A percentile compares a stretch with the other conserved stretches of the same genome.
These are phyloP conservation scores for Metschnikowia drakensbergensis DNA, from an alignment of 805 yeast genomes.

Conservation along the genomic window DNA sequence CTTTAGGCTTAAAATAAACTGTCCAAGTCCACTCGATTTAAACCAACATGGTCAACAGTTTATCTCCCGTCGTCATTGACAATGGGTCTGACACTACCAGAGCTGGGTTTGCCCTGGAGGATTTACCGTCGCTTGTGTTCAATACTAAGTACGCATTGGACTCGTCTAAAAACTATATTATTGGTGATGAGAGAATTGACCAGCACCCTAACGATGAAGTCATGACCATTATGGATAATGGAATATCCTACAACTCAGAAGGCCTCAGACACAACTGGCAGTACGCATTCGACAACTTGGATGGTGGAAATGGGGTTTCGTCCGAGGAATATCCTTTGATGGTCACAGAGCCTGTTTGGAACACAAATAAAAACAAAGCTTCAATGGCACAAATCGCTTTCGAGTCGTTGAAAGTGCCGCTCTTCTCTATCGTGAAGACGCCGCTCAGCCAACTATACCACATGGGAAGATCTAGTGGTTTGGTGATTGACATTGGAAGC, in stretches of 20 bases:
- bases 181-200: constrained; percentile 49
- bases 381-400: constrained; percentile 69
- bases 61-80: constrained; percentile 68
- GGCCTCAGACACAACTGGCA: constrained; percentile 65
- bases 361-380: constrained; percentile 51
- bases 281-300: constrained; percentile 52
- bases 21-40: background rate
- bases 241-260: constrained; percentile 70
- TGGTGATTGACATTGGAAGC: constrained; percentile 79
- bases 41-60: constrained; percentile 25
- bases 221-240: constrained; percentile 59
- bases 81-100: constrained; percentile 61
- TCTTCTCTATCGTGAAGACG: constrained; percentile 68
- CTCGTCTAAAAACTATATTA: constrained; percentile 26
- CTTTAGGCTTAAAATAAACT: background rate
- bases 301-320: constrained; percentile 39
- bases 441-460: constrained; percentile 78
- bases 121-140: constrained; percentile 55
- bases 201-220: constrained; percentile 44
- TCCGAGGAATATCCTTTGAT: constrained; percentile 64
- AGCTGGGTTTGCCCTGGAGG: constrained; percentile 68
- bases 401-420: constrained; percentile 69
- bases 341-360: constrained; percentile 67
- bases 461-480: constrained; percentile 71
- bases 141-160: constrained; percentile 52